phyloP scores from a whole-genome alignment of 129 eudicot genomes.

The Flaveria brownii region DNA sequence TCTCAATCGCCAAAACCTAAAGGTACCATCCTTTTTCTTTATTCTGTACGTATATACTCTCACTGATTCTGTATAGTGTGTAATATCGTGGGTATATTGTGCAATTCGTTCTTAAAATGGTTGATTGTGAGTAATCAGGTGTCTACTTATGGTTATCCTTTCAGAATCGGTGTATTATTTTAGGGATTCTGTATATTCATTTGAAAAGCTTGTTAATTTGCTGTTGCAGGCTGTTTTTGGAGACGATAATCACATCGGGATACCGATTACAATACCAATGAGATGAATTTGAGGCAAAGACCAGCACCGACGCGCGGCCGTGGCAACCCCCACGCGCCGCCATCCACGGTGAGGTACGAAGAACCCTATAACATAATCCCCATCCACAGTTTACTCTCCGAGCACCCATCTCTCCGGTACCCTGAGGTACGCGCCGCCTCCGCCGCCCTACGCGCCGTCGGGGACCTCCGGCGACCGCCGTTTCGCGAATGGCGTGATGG shows the following conservation, averaged over 20 bases:
- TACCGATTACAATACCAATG: constrained; percentile 26
- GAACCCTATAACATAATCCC: constrained; percentile 74
- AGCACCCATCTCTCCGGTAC: constrained; percentile 76
- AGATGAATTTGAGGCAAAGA: constrained; percentile 71
- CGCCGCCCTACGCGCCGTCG: constrained; percentile 61
- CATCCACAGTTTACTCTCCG: constrained; percentile 57
- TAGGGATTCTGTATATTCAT: neutral
- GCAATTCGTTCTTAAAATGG: neutral
- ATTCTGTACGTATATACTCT: neutral
- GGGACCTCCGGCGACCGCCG: constrained; percentile 81
- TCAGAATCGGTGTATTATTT: neutral
- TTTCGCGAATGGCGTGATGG: constrained; percentile 55
- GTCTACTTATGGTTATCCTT: neutral
- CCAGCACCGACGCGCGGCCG: constrained; percentile 68
- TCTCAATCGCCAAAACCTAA: constrained; percentile 10
- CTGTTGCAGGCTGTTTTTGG: constrained; percentile 35
- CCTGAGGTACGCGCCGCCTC: constrained; percentile 94
- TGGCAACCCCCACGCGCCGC: constrained; percentile 45
- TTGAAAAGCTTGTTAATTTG: neutral
- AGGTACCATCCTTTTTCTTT: neutral
- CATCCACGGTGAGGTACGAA: constrained; percentile 21
- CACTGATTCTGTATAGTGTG: neutral
- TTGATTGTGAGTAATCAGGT: too few species aligned
- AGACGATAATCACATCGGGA: constrained; percentile 17
- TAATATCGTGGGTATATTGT: neutral